These are phyloP conservation scores for Rossbeevera mucosa DNA, from an alignment of 768 basidiomycete species.

Conservation along the genomic window DNA sequence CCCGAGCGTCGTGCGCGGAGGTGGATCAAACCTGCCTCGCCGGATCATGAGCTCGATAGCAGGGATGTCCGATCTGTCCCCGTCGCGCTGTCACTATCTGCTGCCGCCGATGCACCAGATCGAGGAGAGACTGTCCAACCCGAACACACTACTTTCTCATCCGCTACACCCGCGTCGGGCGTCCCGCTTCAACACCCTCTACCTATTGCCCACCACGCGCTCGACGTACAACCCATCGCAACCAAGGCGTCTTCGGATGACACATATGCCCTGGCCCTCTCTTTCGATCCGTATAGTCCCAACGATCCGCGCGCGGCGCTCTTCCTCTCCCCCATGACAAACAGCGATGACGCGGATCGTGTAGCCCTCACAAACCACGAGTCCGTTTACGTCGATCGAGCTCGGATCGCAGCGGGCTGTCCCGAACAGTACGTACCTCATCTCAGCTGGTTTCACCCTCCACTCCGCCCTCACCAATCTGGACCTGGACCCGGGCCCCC, in stretches of 20 bases:
- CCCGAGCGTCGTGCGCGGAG: slow-evolving; percentile 43
- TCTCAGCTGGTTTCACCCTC: neutral
- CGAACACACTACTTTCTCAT: no score
- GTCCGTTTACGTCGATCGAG: neutral
- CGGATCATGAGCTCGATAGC: neutral
- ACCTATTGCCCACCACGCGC: neutral
- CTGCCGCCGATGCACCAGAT: no score
- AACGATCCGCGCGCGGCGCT: slow-evolving; percentile 49
- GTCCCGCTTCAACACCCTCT: neutral
- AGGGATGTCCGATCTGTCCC: neutral
- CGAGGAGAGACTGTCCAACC: neutral
- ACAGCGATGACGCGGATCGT: neutral
- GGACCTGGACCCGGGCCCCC: neutral
- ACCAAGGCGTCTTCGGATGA: neutral
- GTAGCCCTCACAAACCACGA: neutral
- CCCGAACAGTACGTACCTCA: neutral
- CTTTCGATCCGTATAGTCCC: slow-evolving; percentile 31
- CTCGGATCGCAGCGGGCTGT: neutral
- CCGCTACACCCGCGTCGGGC: neutral
- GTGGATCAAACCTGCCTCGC: neutral
- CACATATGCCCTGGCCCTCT: neutral
- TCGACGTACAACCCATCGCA: neutral
- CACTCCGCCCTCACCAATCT: neutral
- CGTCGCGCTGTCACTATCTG: neutral
- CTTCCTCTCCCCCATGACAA: neutral